A percentile compares a stretch with the other conserved stretches of the same genome.
phyloP scores from a whole-genome alignment of 768 basidiomycete genomes.

The Calocybe cyanea region DNA sequence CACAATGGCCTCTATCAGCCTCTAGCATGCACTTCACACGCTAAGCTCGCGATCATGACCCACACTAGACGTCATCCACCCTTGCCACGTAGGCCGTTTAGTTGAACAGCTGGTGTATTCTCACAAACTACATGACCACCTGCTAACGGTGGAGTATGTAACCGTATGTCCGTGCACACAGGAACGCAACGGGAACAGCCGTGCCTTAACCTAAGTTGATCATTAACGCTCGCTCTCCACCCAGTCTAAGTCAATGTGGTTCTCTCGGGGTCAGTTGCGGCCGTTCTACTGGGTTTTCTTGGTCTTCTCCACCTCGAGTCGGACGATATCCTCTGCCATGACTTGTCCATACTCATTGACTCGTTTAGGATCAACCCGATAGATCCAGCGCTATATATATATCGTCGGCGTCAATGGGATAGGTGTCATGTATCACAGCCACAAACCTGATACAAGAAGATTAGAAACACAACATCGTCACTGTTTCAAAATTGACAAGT shows the following conservation, averaged over 20 bases:
- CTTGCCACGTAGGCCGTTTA: constrained; percentile 4
- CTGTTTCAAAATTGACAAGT: constrained; percentile 28
- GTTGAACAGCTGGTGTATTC: constrained; percentile 15
- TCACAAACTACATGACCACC: constrained; percentile 11
- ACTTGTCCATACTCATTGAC: constrained; percentile 97
- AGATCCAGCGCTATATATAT: constrained; percentile 97
- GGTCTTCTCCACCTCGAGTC: constrained; percentile 46
- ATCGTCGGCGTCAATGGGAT: constrained; percentile 18
- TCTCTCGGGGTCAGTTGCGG: not conserved
- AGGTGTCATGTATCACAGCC: not conserved
- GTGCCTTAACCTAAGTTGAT: not conserved
- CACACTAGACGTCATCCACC: constrained; percentile 10
- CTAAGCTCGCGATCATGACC: constrained; percentile 5
- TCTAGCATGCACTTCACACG: no score
- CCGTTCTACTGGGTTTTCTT: constrained; percentile 50
- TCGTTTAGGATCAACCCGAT: constrained; percentile 91
- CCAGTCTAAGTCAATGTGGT: not conserved
- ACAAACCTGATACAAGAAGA: constrained; percentile 88
- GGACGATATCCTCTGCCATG: constrained; percentile 43
- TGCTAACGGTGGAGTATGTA: constrained; percentile 13
- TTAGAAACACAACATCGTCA: constrained; percentile 87
- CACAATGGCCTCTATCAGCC: no score
- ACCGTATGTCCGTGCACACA: constrained; percentile 16
- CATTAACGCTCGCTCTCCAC: no score
- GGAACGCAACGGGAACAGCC: constrained; percentile 12